Evolutionary conservation across 768 basidiomycete species (phyloP).

Genomic region (Kwoniella bestiolae): DNA sequence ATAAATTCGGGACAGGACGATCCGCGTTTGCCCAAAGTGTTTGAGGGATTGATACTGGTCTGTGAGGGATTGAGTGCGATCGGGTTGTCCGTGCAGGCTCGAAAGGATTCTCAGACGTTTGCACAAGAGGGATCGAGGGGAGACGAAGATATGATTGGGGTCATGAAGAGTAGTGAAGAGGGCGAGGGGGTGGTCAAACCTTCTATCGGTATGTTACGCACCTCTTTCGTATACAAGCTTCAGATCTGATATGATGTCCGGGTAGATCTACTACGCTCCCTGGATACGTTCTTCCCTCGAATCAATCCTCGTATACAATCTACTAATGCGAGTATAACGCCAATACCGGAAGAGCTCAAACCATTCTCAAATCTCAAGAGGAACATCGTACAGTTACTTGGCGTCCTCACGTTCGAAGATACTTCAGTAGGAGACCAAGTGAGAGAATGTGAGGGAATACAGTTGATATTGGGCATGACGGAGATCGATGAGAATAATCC

Average conservation of each 20-base stretch:
- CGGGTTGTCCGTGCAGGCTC: constrained; percentile 62
- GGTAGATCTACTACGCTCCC: constrained; percentile 71
- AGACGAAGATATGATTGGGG: constrained; percentile 29
- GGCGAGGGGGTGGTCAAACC: constrained; percentile 62
- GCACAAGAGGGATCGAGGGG: constrained; percentile 9
- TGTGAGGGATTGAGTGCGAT: constrained; percentile 75
- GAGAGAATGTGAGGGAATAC: constrained; percentile 72
- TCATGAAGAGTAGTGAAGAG: constrained; percentile 47
- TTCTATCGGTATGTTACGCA: constrained; percentile 64
- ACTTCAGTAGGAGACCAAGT: constrained; percentile 74
- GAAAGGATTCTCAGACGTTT: constrained; percentile 54
- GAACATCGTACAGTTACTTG: constrained; percentile 86
- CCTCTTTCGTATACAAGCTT: constrained; percentile 2
- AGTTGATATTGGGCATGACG: constrained; percentile 83
- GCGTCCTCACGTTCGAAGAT: constrained; percentile 70
- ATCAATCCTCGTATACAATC: constrained; percentile 65
- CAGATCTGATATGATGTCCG: not conserved
- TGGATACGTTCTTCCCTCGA: constrained; percentile 81
- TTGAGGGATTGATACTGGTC: constrained; percentile 77
- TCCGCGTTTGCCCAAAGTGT: constrained; percentile 71
- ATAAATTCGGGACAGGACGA: constrained; percentile 59
- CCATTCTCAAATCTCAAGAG: constrained; percentile 85
- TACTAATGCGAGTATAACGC: constrained; percentile 61
- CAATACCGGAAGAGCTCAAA: constrained; percentile 56
- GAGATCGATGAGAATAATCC: constrained; percentile 90